These are phyloP conservation scores for Chloris gayana DNA, from an alignment of 176 grass and related monocot genomes.

Conservation along the genomic window DNA sequence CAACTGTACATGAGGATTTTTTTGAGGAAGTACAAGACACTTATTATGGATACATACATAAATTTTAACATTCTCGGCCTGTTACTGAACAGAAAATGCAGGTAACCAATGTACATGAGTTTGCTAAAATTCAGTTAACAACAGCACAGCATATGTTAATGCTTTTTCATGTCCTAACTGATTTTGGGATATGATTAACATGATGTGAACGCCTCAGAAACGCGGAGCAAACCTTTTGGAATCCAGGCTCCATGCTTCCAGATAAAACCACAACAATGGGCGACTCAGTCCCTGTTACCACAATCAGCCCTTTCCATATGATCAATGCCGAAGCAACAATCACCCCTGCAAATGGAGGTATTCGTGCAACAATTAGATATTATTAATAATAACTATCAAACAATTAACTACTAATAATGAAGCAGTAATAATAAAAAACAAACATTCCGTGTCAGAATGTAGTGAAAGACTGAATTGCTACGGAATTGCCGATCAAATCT, in stretches of 20 bases:
- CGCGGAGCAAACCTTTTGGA: constrained; percentile 49
- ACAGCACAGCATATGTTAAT: not conserved
- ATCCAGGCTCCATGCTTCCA: constrained; percentile 75
- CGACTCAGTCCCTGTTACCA: constrained; percentile 55
- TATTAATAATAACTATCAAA: not conserved
- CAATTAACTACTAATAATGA: not conserved
- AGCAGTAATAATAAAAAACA: not conserved
- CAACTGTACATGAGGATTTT: not conserved
- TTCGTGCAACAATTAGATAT: not conserved
- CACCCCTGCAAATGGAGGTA: constrained; percentile 39
- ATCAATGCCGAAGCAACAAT: constrained; percentile 64
- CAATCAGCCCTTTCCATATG: constrained; percentile 71
- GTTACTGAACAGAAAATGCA: not conserved
- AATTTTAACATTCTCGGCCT: not conserved
- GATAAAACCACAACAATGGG: constrained; percentile 70
- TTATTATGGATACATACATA: not conserved
- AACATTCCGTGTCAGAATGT: not conserved
- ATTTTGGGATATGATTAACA: not conserved
- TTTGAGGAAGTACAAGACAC: not conserved
- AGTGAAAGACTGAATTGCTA: no score
- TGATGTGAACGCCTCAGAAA: not conserved
- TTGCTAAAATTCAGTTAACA: not conserved
- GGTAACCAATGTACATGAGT: not conserved
- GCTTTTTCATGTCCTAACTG: not conserved
- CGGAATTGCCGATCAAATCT: not conserved